Evolutionary conservation across 2,329 filamentous ascomycete species (phyloP).

Genomic region (Nemania sp.): DNA sequence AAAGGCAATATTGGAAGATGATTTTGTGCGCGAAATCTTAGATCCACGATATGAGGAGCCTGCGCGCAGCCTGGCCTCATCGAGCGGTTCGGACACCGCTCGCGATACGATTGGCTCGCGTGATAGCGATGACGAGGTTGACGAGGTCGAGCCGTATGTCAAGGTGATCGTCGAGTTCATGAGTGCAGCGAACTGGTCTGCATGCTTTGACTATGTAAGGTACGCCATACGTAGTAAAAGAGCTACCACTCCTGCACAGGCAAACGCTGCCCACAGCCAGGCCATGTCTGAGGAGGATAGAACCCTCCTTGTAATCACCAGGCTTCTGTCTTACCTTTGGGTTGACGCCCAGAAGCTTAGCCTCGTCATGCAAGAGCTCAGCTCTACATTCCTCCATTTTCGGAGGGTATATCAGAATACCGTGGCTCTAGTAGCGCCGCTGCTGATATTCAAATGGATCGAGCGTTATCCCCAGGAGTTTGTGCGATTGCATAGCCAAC

Average conservation of each 20-base stretch:
- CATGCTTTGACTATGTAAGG: slow-evolving; percentile 70
- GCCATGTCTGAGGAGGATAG: slow-evolving; percentile 63
- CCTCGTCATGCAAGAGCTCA: slow-evolving; percentile 73
- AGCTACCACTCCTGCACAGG: slow-evolving; percentile 56
- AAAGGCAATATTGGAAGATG: slow-evolving; percentile 68
- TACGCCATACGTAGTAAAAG: slow-evolving; percentile 64
- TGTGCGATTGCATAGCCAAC: slow-evolving; percentile 69
- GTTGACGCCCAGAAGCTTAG: slow-evolving; percentile 72
- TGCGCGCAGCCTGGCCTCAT: slow-evolving; percentile 46
- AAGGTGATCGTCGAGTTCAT: slow-evolving; percentile 72
- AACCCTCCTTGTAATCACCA: slow-evolving; percentile 65
- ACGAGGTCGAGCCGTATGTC: slow-evolving; percentile 66
- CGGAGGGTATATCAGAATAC: slow-evolving; percentile 73
- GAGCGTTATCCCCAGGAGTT: slow-evolving; percentile 74
- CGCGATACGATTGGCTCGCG: slow-evolving; percentile 50
- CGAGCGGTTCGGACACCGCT: slow-evolving; percentile 54
- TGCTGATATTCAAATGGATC: slow-evolving; percentile 74
- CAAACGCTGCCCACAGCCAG: slow-evolving; percentile 53
- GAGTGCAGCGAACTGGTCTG: slow-evolving; percentile 72
- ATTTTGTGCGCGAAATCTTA: slow-evolving; percentile 55
- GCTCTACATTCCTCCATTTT: slow-evolving; percentile 75
- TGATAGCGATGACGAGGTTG: slow-evolving; percentile 52
- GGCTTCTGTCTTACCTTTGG: slow-evolving; percentile 73
- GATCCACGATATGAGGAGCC: slow-evolving; percentile 47
- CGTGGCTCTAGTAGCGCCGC: slow-evolving; percentile 70